A percentile compares a stretch with the other conserved stretches of the same genome.
phyloP scores from a whole-genome alignment of 208 protist genomes.

The Strigomonas culicis region DNA sequence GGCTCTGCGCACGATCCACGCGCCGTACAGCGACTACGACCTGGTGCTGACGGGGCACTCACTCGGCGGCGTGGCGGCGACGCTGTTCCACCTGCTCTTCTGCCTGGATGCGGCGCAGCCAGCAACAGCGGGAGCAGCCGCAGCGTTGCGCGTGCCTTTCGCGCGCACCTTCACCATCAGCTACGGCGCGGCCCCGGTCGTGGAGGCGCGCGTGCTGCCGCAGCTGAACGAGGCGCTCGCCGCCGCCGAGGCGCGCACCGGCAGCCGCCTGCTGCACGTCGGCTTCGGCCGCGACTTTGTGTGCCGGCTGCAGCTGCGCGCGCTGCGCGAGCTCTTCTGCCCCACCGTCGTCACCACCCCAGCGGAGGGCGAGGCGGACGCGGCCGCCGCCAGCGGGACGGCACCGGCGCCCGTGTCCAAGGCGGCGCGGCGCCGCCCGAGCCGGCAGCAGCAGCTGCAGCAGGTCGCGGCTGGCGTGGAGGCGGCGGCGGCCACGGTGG shows the following conservation, averaged over 20 bases:
- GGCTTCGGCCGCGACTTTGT: conserved; percentile 57
- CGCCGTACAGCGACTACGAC: conserved; percentile 51
- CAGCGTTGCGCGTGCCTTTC: conserved; percentile 19
- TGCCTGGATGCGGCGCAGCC: conserved; percentile 23
- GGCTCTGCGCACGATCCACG: conserved; percentile 33
- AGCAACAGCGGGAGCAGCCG: background rate
- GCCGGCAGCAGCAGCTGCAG: background rate
- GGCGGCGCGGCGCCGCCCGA: no score
- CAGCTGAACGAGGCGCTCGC: conserved; percentile 13
- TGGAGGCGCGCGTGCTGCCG: conserved; percentile 36
- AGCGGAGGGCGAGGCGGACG: background rate
- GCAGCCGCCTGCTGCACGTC: conserved; percentile 49
- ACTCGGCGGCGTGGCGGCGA: conserved; percentile 69
- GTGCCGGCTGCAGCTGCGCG: conserved; percentile 50
- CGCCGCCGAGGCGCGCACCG: conserved; percentile 22
- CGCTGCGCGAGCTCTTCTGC: conserved; percentile 30
- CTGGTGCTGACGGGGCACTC: conserved; percentile 79
- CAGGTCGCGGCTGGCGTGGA: background rate
- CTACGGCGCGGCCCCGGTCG: conserved; percentile 51
- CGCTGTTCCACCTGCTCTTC: conserved; percentile 74
- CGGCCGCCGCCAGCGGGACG: background rate
- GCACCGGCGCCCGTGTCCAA: background rate
- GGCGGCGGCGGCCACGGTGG: conserved; percentile 1
- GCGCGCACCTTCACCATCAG: conserved; percentile 34
- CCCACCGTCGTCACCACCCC: conserved; percentile 12